A percentile compares a stretch with the other conserved stretches of the same genome.
Conservation (phyloP, 2,329 filamentous ascomycete species). For the Kalmusia sp. region DNA sequence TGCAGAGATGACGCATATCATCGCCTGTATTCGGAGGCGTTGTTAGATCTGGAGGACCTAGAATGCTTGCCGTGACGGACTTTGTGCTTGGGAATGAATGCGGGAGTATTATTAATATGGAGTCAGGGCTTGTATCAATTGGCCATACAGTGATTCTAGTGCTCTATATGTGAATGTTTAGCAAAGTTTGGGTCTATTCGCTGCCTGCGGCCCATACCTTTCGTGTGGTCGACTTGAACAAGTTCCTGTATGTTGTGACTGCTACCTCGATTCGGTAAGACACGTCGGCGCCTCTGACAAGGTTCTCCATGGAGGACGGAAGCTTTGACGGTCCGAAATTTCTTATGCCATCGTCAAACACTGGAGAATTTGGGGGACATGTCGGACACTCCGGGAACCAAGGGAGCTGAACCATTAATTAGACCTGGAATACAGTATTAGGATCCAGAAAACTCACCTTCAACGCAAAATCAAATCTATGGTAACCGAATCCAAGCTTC, state of each 20-base stretch:
- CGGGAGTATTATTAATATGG: background rate
- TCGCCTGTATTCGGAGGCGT: background rate
- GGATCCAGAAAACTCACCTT: background rate
- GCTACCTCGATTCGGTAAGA: slow-evolving; percentile 17
- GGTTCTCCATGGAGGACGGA: slow-evolving; percentile 16
- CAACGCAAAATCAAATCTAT: slow-evolving; percentile 17
- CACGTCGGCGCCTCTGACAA: slow-evolving; percentile 12
- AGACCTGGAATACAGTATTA: background rate
- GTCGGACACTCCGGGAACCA: slow-evolving; percentile 12
- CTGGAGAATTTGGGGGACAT: slow-evolving; percentile 16
- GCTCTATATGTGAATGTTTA: slow-evolving; percentile 1
- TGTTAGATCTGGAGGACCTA: background rate
- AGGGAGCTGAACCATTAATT: slow-evolving; percentile 11
- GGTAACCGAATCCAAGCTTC: slow-evolving; percentile 15
- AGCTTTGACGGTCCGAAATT: slow-evolving; percentile 6
- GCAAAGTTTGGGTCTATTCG: background rate
- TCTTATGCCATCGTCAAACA: background rate
- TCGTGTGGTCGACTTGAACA: slow-evolving; percentile 19
- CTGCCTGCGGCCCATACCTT: slow-evolving; percentile 1
- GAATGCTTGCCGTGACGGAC: background rate
- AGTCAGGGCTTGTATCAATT: slow-evolving; percentile 5
- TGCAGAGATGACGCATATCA: background rate
- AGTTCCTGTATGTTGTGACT: slow-evolving; percentile 15
- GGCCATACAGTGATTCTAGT: slow-evolving; percentile 15
- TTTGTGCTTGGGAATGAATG: slow-evolving; percentile 4